phyloP scores from a whole-genome alignment of 331 rosid species.

The Quercus lobata region DNA sequence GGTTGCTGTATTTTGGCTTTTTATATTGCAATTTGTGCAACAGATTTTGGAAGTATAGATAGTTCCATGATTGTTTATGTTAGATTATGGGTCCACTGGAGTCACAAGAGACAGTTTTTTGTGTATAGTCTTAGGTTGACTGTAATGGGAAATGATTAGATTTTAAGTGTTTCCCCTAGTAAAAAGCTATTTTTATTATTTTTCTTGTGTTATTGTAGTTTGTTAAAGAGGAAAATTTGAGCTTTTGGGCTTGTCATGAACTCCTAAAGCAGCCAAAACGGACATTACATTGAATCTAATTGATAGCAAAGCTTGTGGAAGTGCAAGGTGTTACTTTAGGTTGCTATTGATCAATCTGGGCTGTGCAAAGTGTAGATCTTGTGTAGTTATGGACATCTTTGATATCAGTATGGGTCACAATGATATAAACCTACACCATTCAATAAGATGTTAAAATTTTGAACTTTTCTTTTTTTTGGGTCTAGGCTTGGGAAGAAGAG shows the following conservation, averaged over 20 bases:
- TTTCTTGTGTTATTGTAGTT: not conserved
- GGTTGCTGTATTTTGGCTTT: not conserved
- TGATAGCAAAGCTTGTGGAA: not conserved
- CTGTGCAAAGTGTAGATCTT: not conserved
- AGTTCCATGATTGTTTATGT: not conserved
- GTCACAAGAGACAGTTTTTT: not conserved
- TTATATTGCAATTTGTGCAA: not conserved
- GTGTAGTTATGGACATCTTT: not conserved
- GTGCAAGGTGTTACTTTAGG: not conserved
- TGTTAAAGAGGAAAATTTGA: not conserved
- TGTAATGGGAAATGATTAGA: not conserved
- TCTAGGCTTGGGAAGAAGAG: not conserved
- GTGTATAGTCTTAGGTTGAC: not conserved
- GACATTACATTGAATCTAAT: not conserved
- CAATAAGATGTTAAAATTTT: too few species aligned
- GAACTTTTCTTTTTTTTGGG: too few species aligned
- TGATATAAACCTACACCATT: not conserved
- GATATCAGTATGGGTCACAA: not conserved
- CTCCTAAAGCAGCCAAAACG: not conserved
- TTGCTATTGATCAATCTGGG: not conserved
- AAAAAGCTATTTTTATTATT: not conserved
- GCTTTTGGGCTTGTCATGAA: not conserved
- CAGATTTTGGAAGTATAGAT: not conserved
- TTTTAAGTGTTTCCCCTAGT: not conserved
- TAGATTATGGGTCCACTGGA: not conserved